Evolutionary conservation across 495 filamentous ascomycete genomes (phyloP).

Genomic region (Podospora pseudocomata): DNA sequence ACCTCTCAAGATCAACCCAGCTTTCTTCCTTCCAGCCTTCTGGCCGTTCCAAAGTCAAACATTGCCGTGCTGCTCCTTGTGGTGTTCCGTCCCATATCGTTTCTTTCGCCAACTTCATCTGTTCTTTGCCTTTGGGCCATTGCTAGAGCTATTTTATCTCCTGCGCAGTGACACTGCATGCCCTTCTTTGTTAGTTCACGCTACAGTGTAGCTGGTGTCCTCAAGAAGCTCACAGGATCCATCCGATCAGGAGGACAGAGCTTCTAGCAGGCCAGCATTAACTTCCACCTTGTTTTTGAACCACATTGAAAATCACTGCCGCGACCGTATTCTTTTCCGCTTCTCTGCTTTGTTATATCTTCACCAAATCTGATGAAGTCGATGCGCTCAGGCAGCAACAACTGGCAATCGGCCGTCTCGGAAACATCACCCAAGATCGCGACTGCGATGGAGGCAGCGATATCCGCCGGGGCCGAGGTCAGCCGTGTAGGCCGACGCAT

Average conservation of each 20-base stretch:
- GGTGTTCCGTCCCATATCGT: not conserved
- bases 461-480: constrained; percentile 36
- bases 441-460: constrained; percentile 42
- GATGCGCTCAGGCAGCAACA: constrained; percentile 21
- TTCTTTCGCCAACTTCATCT: not conserved
- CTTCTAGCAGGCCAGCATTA: not conserved
- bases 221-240: not conserved
- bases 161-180: not conserved
- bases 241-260: not conserved
- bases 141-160: not conserved
- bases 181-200: not conserved
- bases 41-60: not conserved
- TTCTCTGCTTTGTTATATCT: not conserved
- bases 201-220: not conserved
- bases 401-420: constrained; percentile 32
- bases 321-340: not conserved
- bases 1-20: not conserved
- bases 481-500: constrained; percentile 61
- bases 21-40: not conserved
- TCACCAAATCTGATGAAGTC: constrained; percentile 20
- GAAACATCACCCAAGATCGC: constrained; percentile 29
- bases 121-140: not conserved
- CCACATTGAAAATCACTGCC: not conserved
- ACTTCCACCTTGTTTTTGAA: not conserved
- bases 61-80: not conserved